Evolutionary conservation across 78 protist genomes (phyloP), one percentile per base, ranked within the genome.

Genomic region (Isochrysis galbana): DNA sequence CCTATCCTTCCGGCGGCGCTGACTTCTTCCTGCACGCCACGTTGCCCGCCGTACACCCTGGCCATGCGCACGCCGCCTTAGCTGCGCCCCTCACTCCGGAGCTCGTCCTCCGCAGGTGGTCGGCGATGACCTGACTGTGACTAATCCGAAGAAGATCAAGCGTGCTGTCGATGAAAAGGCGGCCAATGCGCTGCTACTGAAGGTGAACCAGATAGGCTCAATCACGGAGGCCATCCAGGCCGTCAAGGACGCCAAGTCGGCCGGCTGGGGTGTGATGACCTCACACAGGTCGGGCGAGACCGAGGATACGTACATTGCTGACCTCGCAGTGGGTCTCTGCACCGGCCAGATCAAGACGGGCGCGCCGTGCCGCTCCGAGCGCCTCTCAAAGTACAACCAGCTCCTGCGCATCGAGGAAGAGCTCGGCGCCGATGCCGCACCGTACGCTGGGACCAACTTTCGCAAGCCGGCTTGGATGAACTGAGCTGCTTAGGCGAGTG

Each of bases 211-310:
- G 96, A 98, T 98, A 89, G 99, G 99, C 87, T 36, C 98, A 94
- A 44, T 96, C 89, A 93, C 98, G 94, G 97, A 95, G 91, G 93
- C 97, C 94, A 98, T 98, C 90, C 93, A 94, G 69, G 99, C 99
- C 19, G 93, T 94, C 93, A 4, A 86, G 92, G 70, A 96, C 34
- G 29, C 96, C 41, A 38, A 86, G 51, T 11, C 34, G 29, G 95
- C 91, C 83, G 98, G 97, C 90, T 97, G 99, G 98, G 96, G 98
- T 67, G 98, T 98, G 77, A 98, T 99, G 98, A 99, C 98, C 45
- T 90, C 96, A 47, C 99, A 98, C 95, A 93, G 99, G 45, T 95
- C 98, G 1, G 99, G 99, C 48, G 99, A 98, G 94, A 98, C 99
- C 23, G 99, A 97, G 90, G 95, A 89, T 90, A 82, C 95, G 55